These are phyloP conservation scores for Phlebiopsis gigantea DNA, from an alignment of 768 basidiomycete species.

Conservation along the genomic window DNA sequence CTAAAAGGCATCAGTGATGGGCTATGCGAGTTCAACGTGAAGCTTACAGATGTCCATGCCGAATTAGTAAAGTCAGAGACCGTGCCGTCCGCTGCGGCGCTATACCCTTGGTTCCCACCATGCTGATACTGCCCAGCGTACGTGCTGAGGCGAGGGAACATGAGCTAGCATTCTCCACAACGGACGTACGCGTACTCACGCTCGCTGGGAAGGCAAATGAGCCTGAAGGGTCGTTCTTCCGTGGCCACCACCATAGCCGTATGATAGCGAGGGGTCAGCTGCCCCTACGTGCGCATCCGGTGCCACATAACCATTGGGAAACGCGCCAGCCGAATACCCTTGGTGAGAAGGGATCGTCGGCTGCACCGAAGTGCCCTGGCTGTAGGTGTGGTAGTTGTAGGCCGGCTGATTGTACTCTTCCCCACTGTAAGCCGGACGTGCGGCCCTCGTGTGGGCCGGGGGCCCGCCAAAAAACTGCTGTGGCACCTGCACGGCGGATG, in stretches of 20 bases:
- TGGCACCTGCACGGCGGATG: slow-evolving; percentile 5
- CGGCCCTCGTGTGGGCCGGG: slow-evolving; percentile 9
- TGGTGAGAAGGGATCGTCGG: slow-evolving; percentile 13
- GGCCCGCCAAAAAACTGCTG: slow-evolving; percentile 6
- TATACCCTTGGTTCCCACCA: slow-evolving; percentile 10
- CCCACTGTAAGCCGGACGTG: slow-evolving; percentile 8
- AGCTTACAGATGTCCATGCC: slow-evolving; percentile 14
- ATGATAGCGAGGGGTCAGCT: slow-evolving; percentile 14
- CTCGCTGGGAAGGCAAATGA: slow-evolving; percentile 10
- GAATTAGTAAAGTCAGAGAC: slow-evolving; percentile 12
- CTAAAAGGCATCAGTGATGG: slow-evolving; percentile 7
- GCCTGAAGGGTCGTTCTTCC: slow-evolving; percentile 4
- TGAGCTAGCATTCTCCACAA: slow-evolving; percentile 5
- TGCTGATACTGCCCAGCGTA: slow-evolving; percentile 12
- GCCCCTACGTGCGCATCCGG: slow-evolving; percentile 12
- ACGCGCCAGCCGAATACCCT: slow-evolving; percentile 11
- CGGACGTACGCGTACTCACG: slow-evolving; percentile 7
- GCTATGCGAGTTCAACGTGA: slow-evolving; percentile 1
- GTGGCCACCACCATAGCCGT: slow-evolving; percentile 10
- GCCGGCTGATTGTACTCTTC: slow-evolving; percentile 12
- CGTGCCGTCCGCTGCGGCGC: slow-evolving; percentile 4
- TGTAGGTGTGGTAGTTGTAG: slow-evolving; percentile 12
- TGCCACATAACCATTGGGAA: slow-evolving; percentile 14
- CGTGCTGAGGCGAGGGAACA: slow-evolving; percentile 3
- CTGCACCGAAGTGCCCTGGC: slow-evolving; percentile 9